These are phyloP conservation scores for Trifolium subterraneum DNA, from an alignment of 306 rosid genomes.

Conservation along the genomic window DNA sequence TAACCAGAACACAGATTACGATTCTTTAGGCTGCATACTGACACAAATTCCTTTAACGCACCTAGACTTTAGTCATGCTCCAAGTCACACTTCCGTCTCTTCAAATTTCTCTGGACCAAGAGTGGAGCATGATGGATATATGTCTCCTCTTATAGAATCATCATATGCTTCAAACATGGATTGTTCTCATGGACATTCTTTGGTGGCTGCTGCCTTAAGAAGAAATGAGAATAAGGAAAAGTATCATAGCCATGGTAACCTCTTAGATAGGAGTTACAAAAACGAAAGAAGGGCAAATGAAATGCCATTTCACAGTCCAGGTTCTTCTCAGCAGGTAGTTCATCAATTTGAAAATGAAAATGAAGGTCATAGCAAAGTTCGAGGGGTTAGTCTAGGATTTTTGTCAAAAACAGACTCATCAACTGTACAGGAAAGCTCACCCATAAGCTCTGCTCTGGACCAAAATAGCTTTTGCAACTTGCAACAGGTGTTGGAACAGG, in stretches of 20 bases:
- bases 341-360: constrained; percentile 64
- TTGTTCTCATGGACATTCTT: constrained; percentile 55
- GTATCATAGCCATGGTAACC: constrained; percentile 40
- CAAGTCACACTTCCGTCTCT: constrained; percentile 46
- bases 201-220: constrained; percentile 48
- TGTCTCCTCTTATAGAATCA: constrained; percentile 57
- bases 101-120: constrained; percentile 50
- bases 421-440: constrained; percentile 63
- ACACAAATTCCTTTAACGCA: constrained; percentile 37
- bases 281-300: constrained; percentile 43
- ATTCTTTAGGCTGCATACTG: constrained; percentile 49
- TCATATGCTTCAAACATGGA: constrained; percentile 64
- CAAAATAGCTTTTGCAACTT: constrained; percentile 70
- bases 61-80: constrained; percentile 43
- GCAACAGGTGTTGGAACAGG: constrained; percentile 78
- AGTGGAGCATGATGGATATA: constrained; percentile 46
- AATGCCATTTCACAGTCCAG: constrained; percentile 45
- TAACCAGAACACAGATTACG: constrained; percentile 44
- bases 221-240: constrained; percentile 52
- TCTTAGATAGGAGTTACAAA: constrained; percentile 47
- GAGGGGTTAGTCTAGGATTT: constrained; percentile 57
- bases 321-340: constrained; percentile 53
- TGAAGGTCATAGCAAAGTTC: constrained; percentile 72
- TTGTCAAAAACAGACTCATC: constrained; percentile 66
- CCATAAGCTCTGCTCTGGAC: constrained; percentile 56